phyloP scores from a whole-genome alignment of 352 stramenopile species.

The Phytophthora chlamydospora region DNA sequence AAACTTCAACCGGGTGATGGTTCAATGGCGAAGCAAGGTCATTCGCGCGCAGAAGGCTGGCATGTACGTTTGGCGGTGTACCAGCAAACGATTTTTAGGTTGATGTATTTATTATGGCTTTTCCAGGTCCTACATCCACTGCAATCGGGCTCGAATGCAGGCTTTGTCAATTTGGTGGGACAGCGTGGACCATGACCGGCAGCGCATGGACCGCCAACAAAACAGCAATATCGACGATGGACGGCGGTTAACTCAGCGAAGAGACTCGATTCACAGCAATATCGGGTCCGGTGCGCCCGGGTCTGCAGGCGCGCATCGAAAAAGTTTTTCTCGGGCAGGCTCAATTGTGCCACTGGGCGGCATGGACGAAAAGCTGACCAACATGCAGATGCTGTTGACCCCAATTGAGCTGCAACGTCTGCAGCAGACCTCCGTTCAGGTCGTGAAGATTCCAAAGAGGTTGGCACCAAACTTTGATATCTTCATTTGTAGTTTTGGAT shows the following conservation, averaged over 20 bases:
- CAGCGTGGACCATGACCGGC: slow-evolving; percentile 64
- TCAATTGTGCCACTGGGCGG: slow-evolving; percentile 47
- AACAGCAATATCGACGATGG: slow-evolving; percentile 16
- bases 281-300: slow-evolving; percentile 21
- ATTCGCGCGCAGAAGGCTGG: slow-evolving; percentile 68
- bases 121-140: slow-evolving; percentile 49
- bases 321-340: slow-evolving; percentile 4
- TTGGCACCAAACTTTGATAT: slow-evolving; percentile 9
- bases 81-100: too few species aligned
- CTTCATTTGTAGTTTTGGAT: neutral
- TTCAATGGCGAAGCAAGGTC: slow-evolving; percentile 74
- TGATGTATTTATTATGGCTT: too few species aligned
- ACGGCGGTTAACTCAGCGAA: slow-evolving; percentile 17
- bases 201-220: slow-evolving; percentile 57
- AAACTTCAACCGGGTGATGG: slow-evolving; percentile 82
- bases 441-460: slow-evolving; percentile 78
- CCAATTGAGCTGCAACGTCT: slow-evolving; percentile 80
- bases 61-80: slow-evolving; percentile 22
- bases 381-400: slow-evolving; percentile 80
- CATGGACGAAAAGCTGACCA: slow-evolving; percentile 68
- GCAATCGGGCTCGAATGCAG: slow-evolving; percentile 59
- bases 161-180: slow-evolving; percentile 73
- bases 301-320: slow-evolving; percentile 22
- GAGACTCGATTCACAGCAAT: slow-evolving; percentile 15
- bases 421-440: slow-evolving; percentile 59